Conservation (phyloP, 1,284 basidiomycete species). For the Trichosporon ovoides region DNA sequence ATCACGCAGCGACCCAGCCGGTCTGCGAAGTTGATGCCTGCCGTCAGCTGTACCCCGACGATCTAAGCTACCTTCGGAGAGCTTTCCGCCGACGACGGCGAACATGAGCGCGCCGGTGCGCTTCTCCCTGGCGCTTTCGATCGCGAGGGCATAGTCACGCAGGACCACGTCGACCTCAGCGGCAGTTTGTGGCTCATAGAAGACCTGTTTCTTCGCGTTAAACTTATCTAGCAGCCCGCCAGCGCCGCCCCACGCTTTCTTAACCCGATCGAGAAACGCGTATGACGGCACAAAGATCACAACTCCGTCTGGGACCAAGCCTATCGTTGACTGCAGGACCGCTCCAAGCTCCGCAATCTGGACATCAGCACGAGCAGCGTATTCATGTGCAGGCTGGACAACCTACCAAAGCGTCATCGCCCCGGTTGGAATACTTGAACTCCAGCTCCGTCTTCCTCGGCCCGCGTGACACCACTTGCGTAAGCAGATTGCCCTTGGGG, state of each 20-base stretch:
- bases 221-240: slow-evolving; percentile 62
- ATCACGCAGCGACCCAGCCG: slow-evolving; percentile 82
- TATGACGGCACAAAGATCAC: slow-evolving; percentile 96
- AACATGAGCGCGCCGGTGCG: slow-evolving; percentile 52
- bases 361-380: not conserved
- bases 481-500: slow-evolving; percentile 69
- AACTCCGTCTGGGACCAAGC: slow-evolving; percentile 76
- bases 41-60: not conserved
- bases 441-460: slow-evolving; percentile 70
- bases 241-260: slow-evolving; percentile 60
- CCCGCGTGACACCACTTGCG: slow-evolving; percentile 70
- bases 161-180: slow-evolving; percentile 71
- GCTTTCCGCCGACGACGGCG: slow-evolving; percentile 92
- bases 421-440: slow-evolving; percentile 75
- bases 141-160: slow-evolving; percentile 66
- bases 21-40: slow-evolving; percentile 85
- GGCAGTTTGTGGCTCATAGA: slow-evolving; percentile 78
- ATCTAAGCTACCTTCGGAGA: slow-evolving; percentile 68
- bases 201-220: slow-evolving; percentile 70
- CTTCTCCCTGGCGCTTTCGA: slow-evolving; percentile 30
- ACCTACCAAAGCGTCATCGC: slow-evolving; percentile 63
- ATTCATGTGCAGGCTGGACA: not conserved
- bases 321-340: slow-evolving; percentile 70
- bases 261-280: slow-evolving; percentile 66
- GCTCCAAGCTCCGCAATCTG: slow-evolving; percentile 81